phyloP scores from a whole-genome alignment of 495 filamentous ascomycete species.

The Achaetomiella virescens region DNA sequence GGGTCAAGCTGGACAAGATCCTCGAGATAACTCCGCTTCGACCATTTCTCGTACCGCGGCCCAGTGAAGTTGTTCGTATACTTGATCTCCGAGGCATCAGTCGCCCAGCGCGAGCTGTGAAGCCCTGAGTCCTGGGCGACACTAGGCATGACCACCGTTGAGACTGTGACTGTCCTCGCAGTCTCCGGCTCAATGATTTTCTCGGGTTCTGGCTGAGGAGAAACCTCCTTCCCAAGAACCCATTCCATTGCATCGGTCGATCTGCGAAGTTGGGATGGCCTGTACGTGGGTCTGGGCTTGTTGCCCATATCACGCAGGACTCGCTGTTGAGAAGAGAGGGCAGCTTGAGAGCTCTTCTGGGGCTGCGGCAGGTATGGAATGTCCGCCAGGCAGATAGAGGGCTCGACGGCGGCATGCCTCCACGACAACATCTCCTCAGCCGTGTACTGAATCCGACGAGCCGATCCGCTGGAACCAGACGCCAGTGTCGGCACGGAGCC shows the following conservation, averaged over 20 bases:
- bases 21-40: conserved; percentile 2
- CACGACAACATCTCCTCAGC: neutral
- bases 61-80: conserved; percentile 12
- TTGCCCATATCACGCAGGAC: neutral
- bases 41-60: conserved; percentile 12
- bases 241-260: conserved; percentile 11
- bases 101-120: conserved; percentile 12
- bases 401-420: neutral
- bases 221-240: conserved; percentile 1
- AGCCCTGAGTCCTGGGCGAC: neutral
- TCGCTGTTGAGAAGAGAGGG: neutral
- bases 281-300: no score
- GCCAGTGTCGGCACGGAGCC: neutral
- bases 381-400: neutral
- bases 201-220: neutral
- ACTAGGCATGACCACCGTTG: neutral
- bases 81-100: neutral
- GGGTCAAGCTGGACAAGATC: conserved; percentile 12
- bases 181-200: neutral
- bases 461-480: neutral
- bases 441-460: neutral
- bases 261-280: neutral
- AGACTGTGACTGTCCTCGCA: neutral
- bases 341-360: neutral
- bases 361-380: neutral